These are phyloP conservation scores for Daedaleopsis nitida DNA, from an alignment of 768 basidiomycete genomes.

Conservation along the genomic window DNA sequence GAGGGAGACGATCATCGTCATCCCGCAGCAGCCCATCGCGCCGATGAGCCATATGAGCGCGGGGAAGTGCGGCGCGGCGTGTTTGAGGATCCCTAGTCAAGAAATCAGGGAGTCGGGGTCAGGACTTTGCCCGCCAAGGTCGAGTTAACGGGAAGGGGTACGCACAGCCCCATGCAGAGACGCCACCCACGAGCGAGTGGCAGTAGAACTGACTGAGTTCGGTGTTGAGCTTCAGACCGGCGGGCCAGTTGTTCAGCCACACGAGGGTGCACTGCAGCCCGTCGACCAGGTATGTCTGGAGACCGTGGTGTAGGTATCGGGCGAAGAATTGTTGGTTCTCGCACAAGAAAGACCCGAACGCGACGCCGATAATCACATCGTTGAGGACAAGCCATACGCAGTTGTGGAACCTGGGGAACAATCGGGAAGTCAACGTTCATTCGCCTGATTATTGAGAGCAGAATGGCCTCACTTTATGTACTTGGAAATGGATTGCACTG, in stretches of 20 bases:
- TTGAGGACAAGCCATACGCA: conserved; percentile 89
- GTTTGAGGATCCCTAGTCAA: conserved; percentile 27
- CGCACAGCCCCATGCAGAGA: conserved; percentile 75
- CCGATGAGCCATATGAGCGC: conserved; percentile 35
- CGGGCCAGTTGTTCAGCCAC: conserved; percentile 97
- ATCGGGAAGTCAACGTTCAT: background rate
- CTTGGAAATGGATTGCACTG: conserved; percentile 38
- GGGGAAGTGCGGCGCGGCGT: conserved; percentile 37
- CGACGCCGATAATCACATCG: conserved; percentile 83
- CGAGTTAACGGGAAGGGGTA: conserved; percentile 12
- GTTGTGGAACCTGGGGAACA: conserved; percentile 75
- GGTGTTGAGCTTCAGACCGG: conserved; percentile 93
- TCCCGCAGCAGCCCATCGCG: conserved; percentile 40
- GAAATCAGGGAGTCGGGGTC: background rate
- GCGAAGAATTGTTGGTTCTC: conserved; percentile 63
- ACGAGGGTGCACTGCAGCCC: conserved; percentile 54
- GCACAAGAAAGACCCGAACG: conserved; percentile 67
- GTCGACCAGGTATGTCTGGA: conserved; percentile 47
- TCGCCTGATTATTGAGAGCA: background rate
- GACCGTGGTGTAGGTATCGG: conserved; percentile 20
- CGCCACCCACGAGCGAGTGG: conserved; percentile 64
- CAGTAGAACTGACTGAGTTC: conserved; percentile 88
- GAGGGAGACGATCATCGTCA: conserved; percentile 69
- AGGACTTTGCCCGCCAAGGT: background rate
- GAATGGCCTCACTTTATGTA: conserved; percentile 63